A percentile compares a stretch with the other conserved stretches of the same genome.
phyloP scores from a whole-genome alignment of 2,329 filamentous ascomycete genomes.

The Cercospora brassicicola region DNA sequence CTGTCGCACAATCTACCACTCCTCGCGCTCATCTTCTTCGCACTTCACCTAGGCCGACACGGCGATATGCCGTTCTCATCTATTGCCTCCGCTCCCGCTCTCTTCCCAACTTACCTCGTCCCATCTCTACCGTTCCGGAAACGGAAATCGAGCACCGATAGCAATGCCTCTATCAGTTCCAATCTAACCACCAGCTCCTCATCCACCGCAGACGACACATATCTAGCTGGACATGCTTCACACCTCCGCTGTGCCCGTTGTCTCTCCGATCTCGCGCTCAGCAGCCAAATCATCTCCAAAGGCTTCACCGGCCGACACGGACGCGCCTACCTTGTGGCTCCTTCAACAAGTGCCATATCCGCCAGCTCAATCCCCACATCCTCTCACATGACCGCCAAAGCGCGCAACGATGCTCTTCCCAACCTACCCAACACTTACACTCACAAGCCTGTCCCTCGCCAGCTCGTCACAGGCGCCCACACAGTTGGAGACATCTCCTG shows the following conservation, averaged over 20 bases:
- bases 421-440: conserved; percentile 60
- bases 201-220: conserved; percentile 36
- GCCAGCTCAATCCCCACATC: conserved; percentile 17
- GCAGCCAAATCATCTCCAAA: conserved; percentile 62
- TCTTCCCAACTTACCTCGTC: conserved; percentile 56
- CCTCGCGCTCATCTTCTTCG: neutral
- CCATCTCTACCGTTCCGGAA: conserved; percentile 52
- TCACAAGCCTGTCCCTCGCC: conserved; percentile 57
- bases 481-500: conserved; percentile 63
- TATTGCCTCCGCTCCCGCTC: conserved; percentile 37
- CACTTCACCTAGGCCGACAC: neutral
- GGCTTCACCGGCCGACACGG: conserved; percentile 66
- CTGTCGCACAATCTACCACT: neutral
- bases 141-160: conserved; percentile 45
- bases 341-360: conserved; percentile 40
- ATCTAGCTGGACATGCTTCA: conserved; percentile 52
- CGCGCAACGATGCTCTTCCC: conserved; percentile 34
- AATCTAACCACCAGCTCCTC: conserved; percentile 26
- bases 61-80: conserved; percentile 32
- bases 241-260: conserved; percentile 61
- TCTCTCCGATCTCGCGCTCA: conserved; percentile 59
- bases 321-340: conserved; percentile 62
- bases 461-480: conserved; percentile 63
- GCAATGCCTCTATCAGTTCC: conserved; percentile 40
- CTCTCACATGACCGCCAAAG: conserved; percentile 26